Evolutionary conservation across 192 early-diverging fungal genomes (phyloP).

Genomic region (Umbelopsis isabellina): DNA sequence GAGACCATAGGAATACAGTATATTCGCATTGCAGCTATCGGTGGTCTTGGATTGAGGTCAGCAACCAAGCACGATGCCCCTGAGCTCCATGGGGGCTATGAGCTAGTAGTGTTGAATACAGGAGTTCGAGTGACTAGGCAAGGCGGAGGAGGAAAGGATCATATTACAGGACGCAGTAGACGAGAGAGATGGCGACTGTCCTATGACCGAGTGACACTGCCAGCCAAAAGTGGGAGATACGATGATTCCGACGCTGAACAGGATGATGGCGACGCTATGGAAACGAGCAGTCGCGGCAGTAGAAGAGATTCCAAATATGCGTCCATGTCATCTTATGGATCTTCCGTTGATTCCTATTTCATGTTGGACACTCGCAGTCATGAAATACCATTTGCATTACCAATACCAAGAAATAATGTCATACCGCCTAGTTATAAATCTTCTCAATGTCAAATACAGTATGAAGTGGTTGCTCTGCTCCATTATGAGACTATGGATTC

Average conservation of each 20-base stretch:
- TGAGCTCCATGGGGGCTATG: neutral
- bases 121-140: slow-evolving; percentile 11
- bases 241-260: neutral
- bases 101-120: neutral
- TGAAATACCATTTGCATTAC: neutral
- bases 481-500: slow-evolving; percentile 17
- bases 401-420: slow-evolving; percentile 12
- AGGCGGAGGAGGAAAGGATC: neutral
- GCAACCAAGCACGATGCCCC: neutral
- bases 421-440: neutral
- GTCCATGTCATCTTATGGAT: slow-evolving; percentile 9
- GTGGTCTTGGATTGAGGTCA: slow-evolving; percentile 2
- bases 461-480: neutral
- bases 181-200: slow-evolving; percentile 6
- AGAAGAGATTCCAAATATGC: slow-evolving; percentile 4
- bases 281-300: neutral
- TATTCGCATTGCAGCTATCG: slow-evolving; percentile 11
- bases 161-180: neutral
- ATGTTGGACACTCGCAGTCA: neutral
- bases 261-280: neutral
- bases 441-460: slow-evolving; percentile 1
- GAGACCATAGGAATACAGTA: slow-evolving; percentile 14
- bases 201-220: slow-evolving; percentile 1
- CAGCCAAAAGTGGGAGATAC: slow-evolving; percentile 12
- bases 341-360: slow-evolving; percentile 4